Evolutionary conservation across 2,329 filamentous ascomycete genomes (phyloP).

Genomic region (Microdochium paspali): DNA sequence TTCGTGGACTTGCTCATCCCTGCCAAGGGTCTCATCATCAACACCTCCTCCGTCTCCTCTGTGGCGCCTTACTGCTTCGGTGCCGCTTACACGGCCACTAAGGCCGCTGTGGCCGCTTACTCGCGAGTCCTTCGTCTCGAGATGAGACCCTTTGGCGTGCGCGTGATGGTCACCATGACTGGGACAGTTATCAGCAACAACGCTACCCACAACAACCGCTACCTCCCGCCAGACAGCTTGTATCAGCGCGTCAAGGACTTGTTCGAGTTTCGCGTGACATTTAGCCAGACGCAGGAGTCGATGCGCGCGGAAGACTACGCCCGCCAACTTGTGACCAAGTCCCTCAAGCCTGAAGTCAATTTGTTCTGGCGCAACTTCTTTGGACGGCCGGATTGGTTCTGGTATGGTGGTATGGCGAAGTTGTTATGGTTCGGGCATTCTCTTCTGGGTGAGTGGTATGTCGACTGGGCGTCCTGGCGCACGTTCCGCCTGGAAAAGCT

Average conservation of each 20-base stretch:
- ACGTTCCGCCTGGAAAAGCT: constrained; percentile 24
- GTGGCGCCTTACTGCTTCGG: constrained; percentile 43
- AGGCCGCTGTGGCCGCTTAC: constrained; percentile 43
- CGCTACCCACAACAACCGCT: constrained; percentile 27
- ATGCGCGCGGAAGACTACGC: constrained; percentile 35
- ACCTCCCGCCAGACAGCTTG: constrained; percentile 33
- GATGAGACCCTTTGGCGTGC: constrained; percentile 41
- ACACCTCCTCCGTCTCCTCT: constrained; percentile 42
- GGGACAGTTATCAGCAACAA: constrained; percentile 44
- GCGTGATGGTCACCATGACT: constrained; percentile 47
- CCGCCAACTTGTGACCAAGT: constrained; percentile 27
- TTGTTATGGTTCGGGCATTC: constrained; percentile 17
- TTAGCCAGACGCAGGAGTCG: constrained; percentile 37
- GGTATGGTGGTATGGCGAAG: constrained; percentile 23
- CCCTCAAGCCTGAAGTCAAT: constrained; percentile 25
- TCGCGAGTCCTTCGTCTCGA: constrained; percentile 44
- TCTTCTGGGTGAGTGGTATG: constrained; percentile 25
- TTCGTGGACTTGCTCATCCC: constrained; percentile 40
- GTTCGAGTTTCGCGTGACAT: constrained; percentile 35
- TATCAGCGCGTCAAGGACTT: constrained; percentile 35
- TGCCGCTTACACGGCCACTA: constrained; percentile 43
- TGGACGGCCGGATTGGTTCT: constrained; percentile 33
- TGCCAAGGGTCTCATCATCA: constrained; percentile 41
- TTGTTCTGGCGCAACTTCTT: constrained; percentile 22
- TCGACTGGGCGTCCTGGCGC: constrained; percentile 22